These are phyloP conservation scores for Nymphaea colorata DNA, from an alignment of 164 flowering plant genomes.

Conservation along the genomic window DNA sequence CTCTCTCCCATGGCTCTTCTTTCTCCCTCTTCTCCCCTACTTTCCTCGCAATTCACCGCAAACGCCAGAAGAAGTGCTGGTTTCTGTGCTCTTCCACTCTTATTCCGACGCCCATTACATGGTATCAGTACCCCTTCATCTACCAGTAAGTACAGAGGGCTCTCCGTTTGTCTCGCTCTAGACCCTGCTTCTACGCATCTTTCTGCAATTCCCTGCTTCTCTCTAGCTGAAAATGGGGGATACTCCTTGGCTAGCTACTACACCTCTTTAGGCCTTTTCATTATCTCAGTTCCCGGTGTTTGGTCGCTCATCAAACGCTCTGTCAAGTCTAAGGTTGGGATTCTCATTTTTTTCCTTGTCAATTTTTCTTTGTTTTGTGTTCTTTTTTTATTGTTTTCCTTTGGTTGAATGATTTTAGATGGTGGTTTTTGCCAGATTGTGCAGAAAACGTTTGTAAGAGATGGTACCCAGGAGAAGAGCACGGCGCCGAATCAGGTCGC, in stretches of 20 bases:
- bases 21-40: conserved; percentile 8
- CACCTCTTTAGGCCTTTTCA: conserved; percentile 87
- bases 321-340: conserved; percentile 81
- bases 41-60: conserved; percentile 7
- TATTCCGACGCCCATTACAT: not conserved
- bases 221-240: conserved; percentile 44
- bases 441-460: conserved; percentile 60
- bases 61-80: not conserved
- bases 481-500: conserved; percentile 65
- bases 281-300: conserved; percentile 94
- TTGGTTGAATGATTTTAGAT: not conserved
- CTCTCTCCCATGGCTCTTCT: conserved; percentile 6
- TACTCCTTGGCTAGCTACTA: conserved; percentile 93
- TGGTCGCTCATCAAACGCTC: conserved; percentile 99
- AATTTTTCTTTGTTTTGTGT: not conserved
- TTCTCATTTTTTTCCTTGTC: not conserved
- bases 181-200: conserved; percentile 8
- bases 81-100: not conserved
- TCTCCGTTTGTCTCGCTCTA: conserved; percentile 12
- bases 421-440: conserved; percentile 42
- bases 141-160: conserved; percentile 8
- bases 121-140: not conserved
- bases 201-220: conserved; percentile 9
- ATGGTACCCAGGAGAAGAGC: conserved; percentile 30
- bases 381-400: not conserved